A percentile compares a stretch with the other conserved stretches of the same genome.
These are phyloP conservation scores for Pezicula carpinea DNA, from an alignment of 2,329 filamentous ascomycete genomes.

Conservation along the genomic window DNA sequence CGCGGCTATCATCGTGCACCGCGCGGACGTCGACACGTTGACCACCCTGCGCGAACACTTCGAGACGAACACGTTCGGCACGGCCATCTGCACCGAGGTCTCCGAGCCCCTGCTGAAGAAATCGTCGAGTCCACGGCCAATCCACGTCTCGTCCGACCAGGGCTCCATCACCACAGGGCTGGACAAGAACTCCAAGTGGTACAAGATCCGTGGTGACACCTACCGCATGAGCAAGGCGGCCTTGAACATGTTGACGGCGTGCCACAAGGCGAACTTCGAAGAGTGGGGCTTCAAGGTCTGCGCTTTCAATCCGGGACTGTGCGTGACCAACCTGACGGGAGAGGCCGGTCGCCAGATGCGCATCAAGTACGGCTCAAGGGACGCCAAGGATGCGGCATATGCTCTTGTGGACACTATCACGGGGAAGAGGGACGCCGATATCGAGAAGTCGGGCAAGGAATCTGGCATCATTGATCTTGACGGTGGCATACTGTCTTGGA, in stretches of 20 bases:
- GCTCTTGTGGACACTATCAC: constrained; percentile 21
- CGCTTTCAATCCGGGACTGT: constrained; percentile 29
- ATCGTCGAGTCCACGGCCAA: constrained; percentile 6
- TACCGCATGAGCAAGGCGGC: constrained; percentile 20
- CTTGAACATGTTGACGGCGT: constrained; percentile 19
- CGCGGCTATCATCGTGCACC: constrained; percentile 10
- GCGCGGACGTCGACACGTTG: background rate
- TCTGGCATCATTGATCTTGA: background rate
- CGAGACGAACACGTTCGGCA: constrained; percentile 15
- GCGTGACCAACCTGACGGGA: constrained; percentile 28
- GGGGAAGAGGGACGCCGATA: constrained; percentile 22
- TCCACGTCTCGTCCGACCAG: constrained; percentile 12
- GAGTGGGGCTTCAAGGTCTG: constrained; percentile 20
- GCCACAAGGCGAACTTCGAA: constrained; percentile 4
- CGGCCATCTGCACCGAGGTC: constrained; percentile 9
- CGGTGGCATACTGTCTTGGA: background rate
- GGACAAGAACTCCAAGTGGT: constrained; percentile 10
- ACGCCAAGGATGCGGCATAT: constrained; percentile 20
- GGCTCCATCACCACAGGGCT: constrained; percentile 12
- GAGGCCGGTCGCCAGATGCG: constrained; percentile 9
- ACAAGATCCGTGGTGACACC: background rate
- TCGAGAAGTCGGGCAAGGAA: constrained; percentile 3
- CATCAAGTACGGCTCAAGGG: constrained; percentile 6
- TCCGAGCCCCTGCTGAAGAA: constrained; percentile 13
- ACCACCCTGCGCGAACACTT: constrained; percentile 7